A percentile compares a stretch with the other conserved stretches of the same genome.
These are phyloP conservation scores for Cicer arietinum DNA, from an alignment of 306 rosid species.

Conservation along the genomic window DNA sequence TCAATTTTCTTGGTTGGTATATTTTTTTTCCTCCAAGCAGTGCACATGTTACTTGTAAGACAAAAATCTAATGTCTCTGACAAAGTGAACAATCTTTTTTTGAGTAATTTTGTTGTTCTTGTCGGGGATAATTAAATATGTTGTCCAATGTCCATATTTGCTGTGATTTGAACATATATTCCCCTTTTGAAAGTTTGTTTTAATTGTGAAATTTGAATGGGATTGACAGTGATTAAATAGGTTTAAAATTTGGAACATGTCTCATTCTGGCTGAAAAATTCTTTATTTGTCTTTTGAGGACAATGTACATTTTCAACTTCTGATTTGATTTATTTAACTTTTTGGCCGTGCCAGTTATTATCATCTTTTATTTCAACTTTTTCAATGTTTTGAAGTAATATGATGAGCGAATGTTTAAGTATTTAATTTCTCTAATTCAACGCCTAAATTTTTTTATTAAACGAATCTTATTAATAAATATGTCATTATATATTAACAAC, in stretches of 20 bases:
- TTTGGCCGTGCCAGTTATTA: background rate
- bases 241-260: slow-evolving; percentile 29
- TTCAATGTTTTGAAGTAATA: no score
- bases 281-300: slow-evolving; percentile 11
- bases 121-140: slow-evolving; percentile 30
- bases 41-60: slow-evolving; percentile 29
- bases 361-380: background rate
- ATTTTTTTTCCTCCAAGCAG: slow-evolving; percentile 9
- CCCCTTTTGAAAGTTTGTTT: slow-evolving; percentile 10
- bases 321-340: background rate
- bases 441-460: no score
- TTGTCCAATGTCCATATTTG: slow-evolving; percentile 4
- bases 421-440: no score
- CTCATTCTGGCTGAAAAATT: background rate
- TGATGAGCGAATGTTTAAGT: no score
- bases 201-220: background rate
- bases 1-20: slow-evolving; percentile 31
- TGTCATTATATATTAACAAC: no score
- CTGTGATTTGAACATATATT: slow-evolving; percentile 20
- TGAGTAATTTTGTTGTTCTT: slow-evolving; percentile 29
- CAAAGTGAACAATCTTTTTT: slow-evolving; percentile 35
- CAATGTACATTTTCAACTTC: background rate
- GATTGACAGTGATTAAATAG: slow-evolving; percentile 33
- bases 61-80: slow-evolving; percentile 20
- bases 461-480: no score